Percentiles rank a stretch among this genome's conserved stretches.
phyloP scores from a whole-genome alignment of 371 early-diverging fungal genomes.

The Capillidium heterosporum region DNA sequence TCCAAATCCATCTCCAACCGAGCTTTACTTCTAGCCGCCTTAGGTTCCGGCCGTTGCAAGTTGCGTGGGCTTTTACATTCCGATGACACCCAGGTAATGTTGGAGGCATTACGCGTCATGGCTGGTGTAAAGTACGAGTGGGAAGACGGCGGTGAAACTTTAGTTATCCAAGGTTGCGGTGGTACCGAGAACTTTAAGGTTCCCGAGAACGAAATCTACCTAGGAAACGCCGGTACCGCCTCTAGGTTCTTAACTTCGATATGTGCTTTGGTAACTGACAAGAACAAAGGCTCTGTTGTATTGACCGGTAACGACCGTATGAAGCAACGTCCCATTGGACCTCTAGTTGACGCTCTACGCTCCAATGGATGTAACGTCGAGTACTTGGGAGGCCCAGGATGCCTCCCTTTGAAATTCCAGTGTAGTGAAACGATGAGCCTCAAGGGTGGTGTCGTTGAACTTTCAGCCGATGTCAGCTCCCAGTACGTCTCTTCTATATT shows the following conservation, averaged over 20 bases:
- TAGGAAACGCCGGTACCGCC: slow-evolving; percentile 97
- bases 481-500: slow-evolving; percentile 95
- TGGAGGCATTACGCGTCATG: slow-evolving; percentile 71
- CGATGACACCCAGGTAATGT: slow-evolving; percentile 95
- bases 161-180: slow-evolving; percentile 66
- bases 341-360: slow-evolving; percentile 67
- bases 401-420: slow-evolving; percentile 65
- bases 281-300: slow-evolving; percentile 23
- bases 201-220: slow-evolving; percentile 63
- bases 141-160: slow-evolving; percentile 82
- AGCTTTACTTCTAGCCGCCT: slow-evolving; percentile 77
- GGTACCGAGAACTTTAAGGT: slow-evolving; percentile 56
- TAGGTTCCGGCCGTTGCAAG: slow-evolving; percentile 69
- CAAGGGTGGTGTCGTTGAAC: slow-evolving; percentile 70
- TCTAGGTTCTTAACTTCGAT: slow-evolving; percentile 88
- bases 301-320: slow-evolving; percentile 94
- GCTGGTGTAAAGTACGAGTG: slow-evolving; percentile 72
- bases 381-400: slow-evolving; percentile 66
- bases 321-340: slow-evolving; percentile 90
- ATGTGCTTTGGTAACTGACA: slow-evolving; percentile 45
- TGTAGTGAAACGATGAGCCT: slow-evolving; percentile 35
- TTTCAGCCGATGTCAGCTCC: slow-evolving; percentile 84
- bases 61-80: slow-evolving; percentile 80
- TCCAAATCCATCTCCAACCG: slow-evolving; percentile 96
- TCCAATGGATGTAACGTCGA: slow-evolving; percentile 59